Percentiles rank a stretch among this genome's conserved stretches.
Evolutionary conservation across 306 rosid species (phyloP).

Genomic region (Vigna hirtella): DNA sequence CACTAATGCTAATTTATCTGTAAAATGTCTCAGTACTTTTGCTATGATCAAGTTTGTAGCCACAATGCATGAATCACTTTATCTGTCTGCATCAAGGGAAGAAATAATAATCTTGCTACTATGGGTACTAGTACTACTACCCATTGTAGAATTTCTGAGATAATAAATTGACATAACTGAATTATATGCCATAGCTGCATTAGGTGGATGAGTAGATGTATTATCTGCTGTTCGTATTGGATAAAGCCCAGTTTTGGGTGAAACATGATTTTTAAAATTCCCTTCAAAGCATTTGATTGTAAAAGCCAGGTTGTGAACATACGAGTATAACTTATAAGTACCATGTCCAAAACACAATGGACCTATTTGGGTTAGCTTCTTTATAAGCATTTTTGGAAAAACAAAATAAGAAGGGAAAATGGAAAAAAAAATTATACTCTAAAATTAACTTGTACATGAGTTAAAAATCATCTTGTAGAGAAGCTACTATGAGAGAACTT

Average conservation of each 20-base stretch:
- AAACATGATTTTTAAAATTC: constrained; percentile 14
- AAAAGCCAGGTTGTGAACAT: constrained; percentile 4
- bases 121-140: not conserved
- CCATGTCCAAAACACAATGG: constrained; percentile 3
- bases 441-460: no score
- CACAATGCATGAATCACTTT: constrained; percentile 17
- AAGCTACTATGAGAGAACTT: no score
- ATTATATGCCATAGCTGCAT: constrained; percentile 33
- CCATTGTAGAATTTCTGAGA: constrained; percentile 10
- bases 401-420: no score
- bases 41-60: not conserved
- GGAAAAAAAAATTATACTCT: no score
- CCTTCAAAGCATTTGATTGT: not conserved
- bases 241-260: not conserved
- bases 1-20: constrained; percentile 19
- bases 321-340: not conserved
- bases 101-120: not conserved
- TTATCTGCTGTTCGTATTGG: not conserved
- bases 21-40: not conserved
- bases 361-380: no score
- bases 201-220: constrained; percentile 17
- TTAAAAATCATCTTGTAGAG: no score
- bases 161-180: constrained; percentile 7
- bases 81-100: constrained; percentile 1
- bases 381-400: no score